Conservation (phyloP, 352 stramenopile genomes). For the Globisporangium splendens region DNA sequence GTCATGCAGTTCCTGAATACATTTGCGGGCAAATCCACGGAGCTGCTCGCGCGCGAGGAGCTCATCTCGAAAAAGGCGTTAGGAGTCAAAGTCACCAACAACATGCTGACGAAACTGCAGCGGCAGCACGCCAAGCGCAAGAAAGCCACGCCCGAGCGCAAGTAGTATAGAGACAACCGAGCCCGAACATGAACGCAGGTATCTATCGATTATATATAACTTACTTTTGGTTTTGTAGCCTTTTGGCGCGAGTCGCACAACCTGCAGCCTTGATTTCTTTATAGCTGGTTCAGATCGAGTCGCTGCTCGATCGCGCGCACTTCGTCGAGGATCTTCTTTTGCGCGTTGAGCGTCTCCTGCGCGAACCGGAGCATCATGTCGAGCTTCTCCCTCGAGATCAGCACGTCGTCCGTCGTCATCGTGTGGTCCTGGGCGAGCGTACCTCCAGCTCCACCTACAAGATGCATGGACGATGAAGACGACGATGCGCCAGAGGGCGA, state of each 20-base stretch:
- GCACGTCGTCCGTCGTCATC: constrained; percentile 28
- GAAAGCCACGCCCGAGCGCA: constrained; percentile 31
- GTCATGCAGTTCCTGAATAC: constrained; percentile 89
- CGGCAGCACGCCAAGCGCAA: constrained; percentile 62
- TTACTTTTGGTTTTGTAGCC: constrained; percentile 1
- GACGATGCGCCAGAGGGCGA: too few relatives aligned
- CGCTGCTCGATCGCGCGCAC: constrained; percentile 50
- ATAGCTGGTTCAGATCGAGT: constrained; percentile 17
- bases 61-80: constrained; percentile 44
- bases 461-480: too few relatives aligned
- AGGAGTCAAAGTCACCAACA: constrained; percentile 77
- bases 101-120: constrained; percentile 64
- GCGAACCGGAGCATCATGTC: constrained; percentile 47
- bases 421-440: constrained; percentile 1
- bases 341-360: constrained; percentile 50
- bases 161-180: neutral
- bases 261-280: neutral
- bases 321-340: constrained; percentile 63
- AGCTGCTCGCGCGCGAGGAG: constrained; percentile 45
- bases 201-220: neutral
- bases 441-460: too few relatives aligned
- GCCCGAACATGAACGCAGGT: neutral
- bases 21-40: constrained; percentile 51
- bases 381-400: constrained; percentile 49
- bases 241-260: too few relatives aligned